These are phyloP conservation scores for Dissophora ornata DNA, from an alignment of 192 early-diverging fungal genomes.

Conservation along the genomic window DNA sequence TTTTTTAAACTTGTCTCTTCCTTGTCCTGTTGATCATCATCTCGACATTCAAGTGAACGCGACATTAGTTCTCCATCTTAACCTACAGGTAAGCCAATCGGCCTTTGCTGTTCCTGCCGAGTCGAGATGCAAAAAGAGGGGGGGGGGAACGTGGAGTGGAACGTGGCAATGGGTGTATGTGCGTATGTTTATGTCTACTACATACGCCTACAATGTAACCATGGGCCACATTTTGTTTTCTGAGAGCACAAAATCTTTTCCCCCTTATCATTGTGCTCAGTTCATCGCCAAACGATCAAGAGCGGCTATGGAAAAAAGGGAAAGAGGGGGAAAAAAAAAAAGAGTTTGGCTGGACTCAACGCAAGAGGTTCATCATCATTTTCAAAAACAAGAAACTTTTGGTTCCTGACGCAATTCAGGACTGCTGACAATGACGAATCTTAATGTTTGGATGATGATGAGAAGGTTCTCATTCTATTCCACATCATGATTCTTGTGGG, in stretches of 20 bases:
- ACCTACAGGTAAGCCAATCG: neutral
- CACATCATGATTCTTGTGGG: neutral
- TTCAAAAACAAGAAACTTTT: neutral
- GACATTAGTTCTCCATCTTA: neutral
- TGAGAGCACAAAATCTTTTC: constrained; percentile 8
- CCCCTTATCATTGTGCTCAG: neutral
- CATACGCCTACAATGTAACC: constrained; percentile 7
- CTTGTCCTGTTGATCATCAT: neutral
- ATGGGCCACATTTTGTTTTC: constrained; percentile 10
- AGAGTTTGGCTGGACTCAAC: neutral
- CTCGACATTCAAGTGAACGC: constrained; percentile 2
- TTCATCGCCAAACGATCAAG: neutral
- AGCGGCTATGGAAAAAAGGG: constrained; percentile 1
- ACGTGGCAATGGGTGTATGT: constrained; percentile 20
- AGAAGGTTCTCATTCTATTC: constrained; percentile 33
- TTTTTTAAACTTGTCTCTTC: neutral
- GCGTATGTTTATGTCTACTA: constrained; percentile 4
- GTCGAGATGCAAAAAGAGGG: neutral
- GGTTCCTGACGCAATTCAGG: neutral
- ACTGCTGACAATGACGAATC: neutral
- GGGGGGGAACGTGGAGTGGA: constrained; percentile 5
- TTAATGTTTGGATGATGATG: constrained; percentile 4
- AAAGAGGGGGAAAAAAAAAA: neutral
- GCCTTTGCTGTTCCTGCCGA: neutral
- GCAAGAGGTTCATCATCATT: too few species aligned